Percentiles rank a stretch among this genome's conserved stretches.
Evolutionary conservation across 805 yeast species (phyloP).

Genomic region (Hanseniaspora singularis): DNA sequence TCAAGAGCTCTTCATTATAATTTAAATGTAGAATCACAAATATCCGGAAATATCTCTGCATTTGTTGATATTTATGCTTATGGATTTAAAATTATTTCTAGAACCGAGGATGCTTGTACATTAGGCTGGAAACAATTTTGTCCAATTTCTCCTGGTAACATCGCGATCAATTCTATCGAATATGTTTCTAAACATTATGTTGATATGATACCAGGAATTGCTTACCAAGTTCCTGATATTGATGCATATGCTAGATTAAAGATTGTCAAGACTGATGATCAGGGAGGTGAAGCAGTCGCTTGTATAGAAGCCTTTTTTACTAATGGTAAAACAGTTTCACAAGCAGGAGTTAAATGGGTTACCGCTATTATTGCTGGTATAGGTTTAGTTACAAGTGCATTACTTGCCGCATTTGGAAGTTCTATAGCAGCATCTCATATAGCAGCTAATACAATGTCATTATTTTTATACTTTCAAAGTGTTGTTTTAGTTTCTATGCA

Average conservation of each 20-base stretch:
- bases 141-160: conserved; percentile 71
- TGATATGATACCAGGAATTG: conserved; percentile 63
- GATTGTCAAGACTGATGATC: conserved; percentile 30
- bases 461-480: conserved; percentile 78
- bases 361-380: conserved; percentile 83
- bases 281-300: conserved; percentile 39
- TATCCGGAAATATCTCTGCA: conserved; percentile 56
- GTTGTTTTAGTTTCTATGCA: conserved; percentile 76
- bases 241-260: conserved; percentile 62
- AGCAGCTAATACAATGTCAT: conserved; percentile 72
- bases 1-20: conserved; percentile 55
- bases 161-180: conserved; percentile 62
- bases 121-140: conserved; percentile 75
- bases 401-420: conserved; percentile 74
- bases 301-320: conserved; percentile 66
- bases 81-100: conserved; percentile 59
- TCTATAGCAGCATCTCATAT: conserved; percentile 82
- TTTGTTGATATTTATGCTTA: conserved; percentile 69
- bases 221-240: conserved; percentile 74
- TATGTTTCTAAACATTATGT: conserved; percentile 42
- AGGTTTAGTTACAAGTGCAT: conserved; percentile 72
- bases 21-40: conserved; percentile 55
- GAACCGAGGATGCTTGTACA: conserved; percentile 49
- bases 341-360: conserved; percentile 79
- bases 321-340: conserved; percentile 72